Base-by-base conservation (phyloP, 192 early-diverging fungal genomes). In the Podila epicladia region DNA sequence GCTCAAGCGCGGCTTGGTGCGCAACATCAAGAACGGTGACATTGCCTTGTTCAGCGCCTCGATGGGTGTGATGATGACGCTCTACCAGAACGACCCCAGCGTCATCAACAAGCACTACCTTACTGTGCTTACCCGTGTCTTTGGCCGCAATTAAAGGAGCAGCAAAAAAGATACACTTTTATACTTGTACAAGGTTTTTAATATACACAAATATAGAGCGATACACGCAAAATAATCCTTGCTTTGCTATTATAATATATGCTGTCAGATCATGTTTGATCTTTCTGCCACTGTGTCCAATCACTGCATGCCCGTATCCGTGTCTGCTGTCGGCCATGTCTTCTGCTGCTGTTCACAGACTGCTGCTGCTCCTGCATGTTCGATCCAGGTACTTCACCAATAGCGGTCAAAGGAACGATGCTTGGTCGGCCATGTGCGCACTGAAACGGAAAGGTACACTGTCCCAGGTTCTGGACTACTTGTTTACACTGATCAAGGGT, bases 41-140 rank as follows among this genome's bases (percentile, higher is more conserved):
- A 88, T 89, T 19, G 78, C 89, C 0, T 84, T 94, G 64, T 94
- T 96, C 66, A 91, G 90, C 59, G 82, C 84, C 8, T 86, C 93
- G 0, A 94, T 92, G 88, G 94, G 91, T 26, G 84, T 91, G 9
- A 72, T 96, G 64, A 95, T 96, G 95, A 87, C 87, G 12, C 71
- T 96, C 13, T 96, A 94, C 83, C 94, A 96, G 82, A 92, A 88
- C 74, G 92, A 94, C 53, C 89, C 91, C 9, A 86, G 85, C 15
- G 89, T 88, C 12, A 93, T 96, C 65, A 87, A 85, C 69, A 83
- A 90, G 11, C 91, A 91, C 31, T 96, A 96, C 69, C 91, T 91
- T 33, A 93, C 89, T 50, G 86, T 94, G n/a, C 84, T 96, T 83
- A 90, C 88, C 17, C 88, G 95, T 9, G 85, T 95, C 60, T 94